Evolutionary conservation across 2,329 filamentous ascomycete species (phyloP).

Genomic region (Sarocladium oryzae): DNA sequence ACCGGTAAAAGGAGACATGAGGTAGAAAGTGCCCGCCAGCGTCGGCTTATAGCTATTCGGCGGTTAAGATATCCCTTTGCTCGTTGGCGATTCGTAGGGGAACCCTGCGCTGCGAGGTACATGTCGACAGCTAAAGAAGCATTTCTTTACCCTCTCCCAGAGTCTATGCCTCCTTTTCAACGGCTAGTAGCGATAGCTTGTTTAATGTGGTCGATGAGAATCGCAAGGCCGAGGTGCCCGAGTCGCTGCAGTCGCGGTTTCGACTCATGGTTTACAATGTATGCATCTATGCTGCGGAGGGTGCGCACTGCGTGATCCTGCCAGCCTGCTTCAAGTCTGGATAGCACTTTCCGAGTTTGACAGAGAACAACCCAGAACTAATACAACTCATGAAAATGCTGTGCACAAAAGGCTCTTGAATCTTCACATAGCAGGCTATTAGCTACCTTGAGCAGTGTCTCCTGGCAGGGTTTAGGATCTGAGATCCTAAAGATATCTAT

Average conservation of each 20-base stretch:
- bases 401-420: neutral
- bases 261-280: neutral
- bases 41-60: neutral
- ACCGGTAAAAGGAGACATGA: neutral
- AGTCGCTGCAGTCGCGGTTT: neutral
- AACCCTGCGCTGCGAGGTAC: slow-evolving; percentile 1
- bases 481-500: too few species aligned
- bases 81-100: neutral
- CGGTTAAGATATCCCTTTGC: neutral
- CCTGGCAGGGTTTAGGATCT: neutral
- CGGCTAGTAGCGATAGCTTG: neutral
- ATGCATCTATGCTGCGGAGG: neutral
- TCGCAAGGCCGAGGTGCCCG: neutral
- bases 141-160: neutral
- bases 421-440: neutral
- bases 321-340: neutral
- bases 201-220: neutral
- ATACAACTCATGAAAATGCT: neutral
- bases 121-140: slow-evolving; percentile 1
- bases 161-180: neutral
- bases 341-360: neutral
- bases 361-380: neutral
- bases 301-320: neutral
- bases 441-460: neutral
- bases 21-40: neutral